Evolutionary conservation across 306 rosid genomes (phyloP).

Genomic region (Glycine tomentella): DNA sequence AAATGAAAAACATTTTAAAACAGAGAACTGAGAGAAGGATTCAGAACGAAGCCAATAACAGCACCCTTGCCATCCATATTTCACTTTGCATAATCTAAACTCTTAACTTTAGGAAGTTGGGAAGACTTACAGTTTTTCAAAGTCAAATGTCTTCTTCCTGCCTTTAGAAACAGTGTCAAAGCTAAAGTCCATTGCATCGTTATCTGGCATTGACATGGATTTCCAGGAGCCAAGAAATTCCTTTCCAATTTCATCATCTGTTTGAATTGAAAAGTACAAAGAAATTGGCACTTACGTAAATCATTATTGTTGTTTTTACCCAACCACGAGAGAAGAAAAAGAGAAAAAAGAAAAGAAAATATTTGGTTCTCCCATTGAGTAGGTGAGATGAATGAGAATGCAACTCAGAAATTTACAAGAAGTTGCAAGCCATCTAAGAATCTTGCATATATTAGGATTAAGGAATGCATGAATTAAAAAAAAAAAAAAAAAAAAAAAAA

Average conservation of each 20-base stretch:
- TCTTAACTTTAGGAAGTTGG: constrained; percentile 20
- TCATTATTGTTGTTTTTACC: constrained; percentile 12
- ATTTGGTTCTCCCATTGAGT: not conserved
- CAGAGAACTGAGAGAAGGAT: not conserved
- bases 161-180: constrained; percentile 66
- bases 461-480: too few species aligned
- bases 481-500: too few species aligned
- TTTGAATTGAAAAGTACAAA: constrained; percentile 40
- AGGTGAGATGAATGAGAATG: constrained; percentile 26
- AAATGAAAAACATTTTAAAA: constrained; percentile 3
- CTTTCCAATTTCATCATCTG: constrained; percentile 79
- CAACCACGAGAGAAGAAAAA: not conserved
- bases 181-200: constrained; percentile 74
- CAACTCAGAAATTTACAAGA: constrained; percentile 40
- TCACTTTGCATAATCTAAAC: constrained; percentile 30
- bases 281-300: constrained; percentile 10
- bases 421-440: constrained; percentile 29
- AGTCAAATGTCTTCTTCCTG: constrained; percentile 75
- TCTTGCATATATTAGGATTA: not conserved
- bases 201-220: constrained; percentile 79
- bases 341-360: not conserved
- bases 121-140: constrained; percentile 77
- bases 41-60: constrained; percentile 37
- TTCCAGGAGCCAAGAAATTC: constrained; percentile 91
- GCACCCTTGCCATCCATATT: constrained; percentile 22